Base-by-base conservation (phyloP, 208 protist species). In the Crithidia thermophila region DNA sequence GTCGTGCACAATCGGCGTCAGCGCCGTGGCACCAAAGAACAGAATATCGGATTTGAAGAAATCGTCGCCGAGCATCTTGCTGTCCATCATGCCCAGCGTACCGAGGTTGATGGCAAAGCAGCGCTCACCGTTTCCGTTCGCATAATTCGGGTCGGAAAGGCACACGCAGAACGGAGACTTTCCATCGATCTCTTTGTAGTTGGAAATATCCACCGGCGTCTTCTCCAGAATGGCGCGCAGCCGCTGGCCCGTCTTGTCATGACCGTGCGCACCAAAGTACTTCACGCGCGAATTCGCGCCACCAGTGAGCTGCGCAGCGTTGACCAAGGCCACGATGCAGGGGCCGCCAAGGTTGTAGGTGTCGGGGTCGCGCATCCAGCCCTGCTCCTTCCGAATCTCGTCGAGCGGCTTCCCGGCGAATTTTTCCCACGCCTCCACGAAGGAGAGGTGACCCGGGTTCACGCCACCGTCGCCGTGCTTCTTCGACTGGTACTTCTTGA, bases 31-130 rank as follows among this genome's bases (percentile, higher is more conserved):
- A 11, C 63, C 59, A 25, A 67, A 74, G 42, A 60, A 77, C 37
- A 77, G 36, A 36, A 82, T 71, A 31, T 77, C 66, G 4, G 30
- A 62, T 8, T 67, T 34, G 57, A 70, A 77, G 33, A 77, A 74
- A 8, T 57, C 63, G 4, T 77, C 49, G 23, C 52, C 61, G 7
- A 77, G 43, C 8, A 68, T 21, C 8, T 39, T 61, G 25, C 34
- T 40, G 53, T 64, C 34, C 8, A 55, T 20, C 8, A 40, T 4
- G 0, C 50, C 39, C 28, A 63, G 20, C 4, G 72, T 67, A 10
- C 70, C 70, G 23, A 79, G 60, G 55, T 70, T 67, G 20, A 79
- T 55, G n/a, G 55, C 67, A 47, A 78, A 78, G 43, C 57, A 73
- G 30, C 62, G 66, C 63, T 78, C 67, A 25, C 77, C 67, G 51